Evolutionary conservation across 139 green algal species (phyloP).

Genomic region (Chlorella sp.): DNA sequence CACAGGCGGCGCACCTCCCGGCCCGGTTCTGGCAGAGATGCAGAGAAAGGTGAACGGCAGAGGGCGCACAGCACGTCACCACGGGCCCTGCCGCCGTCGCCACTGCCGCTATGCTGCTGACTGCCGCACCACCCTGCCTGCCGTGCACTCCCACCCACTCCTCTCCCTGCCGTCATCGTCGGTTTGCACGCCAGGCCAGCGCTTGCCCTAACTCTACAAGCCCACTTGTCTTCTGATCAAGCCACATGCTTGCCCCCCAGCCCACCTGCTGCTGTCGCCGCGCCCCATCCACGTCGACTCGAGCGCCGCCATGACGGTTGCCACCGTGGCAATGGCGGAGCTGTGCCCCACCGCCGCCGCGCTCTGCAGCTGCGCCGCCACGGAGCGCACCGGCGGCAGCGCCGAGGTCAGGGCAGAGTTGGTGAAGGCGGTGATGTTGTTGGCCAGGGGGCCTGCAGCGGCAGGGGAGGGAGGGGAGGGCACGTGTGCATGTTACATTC

Average conservation of each 20-base stretch:
- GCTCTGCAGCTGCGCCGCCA: constrained; percentile 58
- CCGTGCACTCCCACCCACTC: too few relatives aligned
- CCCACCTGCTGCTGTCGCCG: not conserved
- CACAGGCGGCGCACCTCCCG: not conserved
- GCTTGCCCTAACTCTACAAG: not conserved
- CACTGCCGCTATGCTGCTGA: too few relatives aligned
- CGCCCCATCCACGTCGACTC: constrained; percentile 32
- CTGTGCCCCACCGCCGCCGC: constrained; percentile 55
- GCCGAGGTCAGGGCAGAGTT: constrained; percentile 26
- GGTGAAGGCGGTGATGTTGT: constrained; percentile 38
- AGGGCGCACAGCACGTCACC: too few relatives aligned
- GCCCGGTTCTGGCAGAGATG: too few relatives aligned
- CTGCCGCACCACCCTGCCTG: too few relatives aligned
- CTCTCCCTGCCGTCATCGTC: too few relatives aligned
- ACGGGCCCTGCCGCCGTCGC: too few relatives aligned
- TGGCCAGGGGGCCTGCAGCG: constrained; percentile 41
- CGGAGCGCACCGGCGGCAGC: constrained; percentile 34
- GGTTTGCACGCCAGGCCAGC: too few relatives aligned
- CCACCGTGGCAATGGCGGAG: constrained; percentile 54
- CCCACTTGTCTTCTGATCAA: not conserved
- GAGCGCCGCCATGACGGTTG: constrained; percentile 52
- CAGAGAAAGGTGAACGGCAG: too few relatives aligned
- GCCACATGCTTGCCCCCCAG: too few relatives aligned
- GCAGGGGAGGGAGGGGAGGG: not conserved
- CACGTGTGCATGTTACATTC: too few relatives aligned